phyloP scores from a whole-genome alignment of 129 eudicot genomes.

The Chrysanthemum seticuspe region DNA sequence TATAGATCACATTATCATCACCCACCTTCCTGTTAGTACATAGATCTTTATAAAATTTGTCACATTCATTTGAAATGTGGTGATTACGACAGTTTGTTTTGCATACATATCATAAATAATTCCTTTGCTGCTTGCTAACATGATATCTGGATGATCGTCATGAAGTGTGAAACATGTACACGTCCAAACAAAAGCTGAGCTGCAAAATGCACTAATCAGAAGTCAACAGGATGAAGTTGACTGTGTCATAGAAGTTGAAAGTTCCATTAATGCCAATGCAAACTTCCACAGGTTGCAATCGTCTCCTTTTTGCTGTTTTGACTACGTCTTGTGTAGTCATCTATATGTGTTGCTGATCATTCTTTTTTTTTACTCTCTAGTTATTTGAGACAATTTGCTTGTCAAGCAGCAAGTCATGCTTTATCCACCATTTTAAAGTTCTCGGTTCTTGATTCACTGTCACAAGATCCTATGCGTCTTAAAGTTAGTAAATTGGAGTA shows the following conservation, averaged over 20 bases:
- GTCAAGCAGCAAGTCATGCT: slow-evolving; percentile 67
- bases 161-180: slow-evolving; percentile 78
- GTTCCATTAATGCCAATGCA: slow-evolving; percentile 79
- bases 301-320: slow-evolving; percentile 4
- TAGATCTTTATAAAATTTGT: no score
- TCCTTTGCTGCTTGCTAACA: slow-evolving; percentile 16
- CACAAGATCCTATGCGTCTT: slow-evolving; percentile 16
- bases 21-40: no score
- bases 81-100: no score
- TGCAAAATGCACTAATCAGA: slow-evolving; percentile 56
- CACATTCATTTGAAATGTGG: no score
- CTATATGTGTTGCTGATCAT: slow-evolving; percentile 5
- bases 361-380: slow-evolving; percentile 33
- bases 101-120: neutral
- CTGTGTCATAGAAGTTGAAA: slow-evolving; percentile 84
- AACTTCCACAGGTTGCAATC: slow-evolving; percentile 59
- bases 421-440: slow-evolving; percentile 46
- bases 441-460: slow-evolving; percentile 36
- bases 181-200: slow-evolving; percentile 62
- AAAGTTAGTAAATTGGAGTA: slow-evolving; percentile 63
- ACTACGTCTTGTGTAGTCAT: slow-evolving; percentile 8
- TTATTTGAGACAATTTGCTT: slow-evolving; percentile 55
- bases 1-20: neutral
- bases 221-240: slow-evolving; percentile 66
- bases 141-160: slow-evolving; percentile 3